phyloP scores from a whole-genome alignment of 495 filamentous ascomycete species.

The Chaetomium cochliodes region DNA sequence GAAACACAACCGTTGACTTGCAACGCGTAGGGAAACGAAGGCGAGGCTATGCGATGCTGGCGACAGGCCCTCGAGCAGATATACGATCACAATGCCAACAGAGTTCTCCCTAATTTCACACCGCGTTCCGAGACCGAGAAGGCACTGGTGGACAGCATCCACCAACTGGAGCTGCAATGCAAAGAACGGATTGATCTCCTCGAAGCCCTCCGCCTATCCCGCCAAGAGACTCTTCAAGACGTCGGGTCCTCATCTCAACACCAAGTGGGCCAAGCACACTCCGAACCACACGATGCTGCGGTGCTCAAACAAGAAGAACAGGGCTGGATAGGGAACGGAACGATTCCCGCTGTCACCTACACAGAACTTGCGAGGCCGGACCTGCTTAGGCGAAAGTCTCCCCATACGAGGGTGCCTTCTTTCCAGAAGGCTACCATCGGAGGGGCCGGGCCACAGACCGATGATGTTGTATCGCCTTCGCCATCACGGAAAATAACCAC shows the following conservation, averaged over 20 bases:
- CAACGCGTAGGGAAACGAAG: slow-evolving; percentile 76
- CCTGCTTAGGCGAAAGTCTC: slow-evolving; percentile 59
- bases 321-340: slow-evolving; percentile 75
- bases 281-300: slow-evolving; percentile 34
- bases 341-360: slow-evolving; percentile 75
- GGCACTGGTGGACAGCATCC: slow-evolving; percentile 75
- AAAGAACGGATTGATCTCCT: slow-evolving; percentile 90
- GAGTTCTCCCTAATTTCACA: slow-evolving; percentile 63
- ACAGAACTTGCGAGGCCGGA: slow-evolving; percentile 69
- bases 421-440: slow-evolving; percentile 42
- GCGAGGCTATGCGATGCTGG: slow-evolving; percentile 90
- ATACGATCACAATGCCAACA: slow-evolving; percentile 79
- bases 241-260: slow-evolving; percentile 22
- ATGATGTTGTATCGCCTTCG: slow-evolving; percentile 35
- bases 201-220: slow-evolving; percentile 74
- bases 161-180: slow-evolving; percentile 83
- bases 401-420: slow-evolving; percentile 52
- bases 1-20: slow-evolving; percentile 16
- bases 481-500: slow-evolving; percentile 33
- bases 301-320: slow-evolving; percentile 35
- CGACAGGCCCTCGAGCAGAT: slow-evolving; percentile 87
- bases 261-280: slow-evolving; percentile 8
- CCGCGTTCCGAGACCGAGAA: slow-evolving; percentile 84
- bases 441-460: slow-evolving; percentile 16
- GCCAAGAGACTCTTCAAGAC: slow-evolving; percentile 55